These are phyloP conservation scores for Porcisia hertigi DNA, from an alignment of 208 protist genomes.

Conservation along the genomic window DNA sequence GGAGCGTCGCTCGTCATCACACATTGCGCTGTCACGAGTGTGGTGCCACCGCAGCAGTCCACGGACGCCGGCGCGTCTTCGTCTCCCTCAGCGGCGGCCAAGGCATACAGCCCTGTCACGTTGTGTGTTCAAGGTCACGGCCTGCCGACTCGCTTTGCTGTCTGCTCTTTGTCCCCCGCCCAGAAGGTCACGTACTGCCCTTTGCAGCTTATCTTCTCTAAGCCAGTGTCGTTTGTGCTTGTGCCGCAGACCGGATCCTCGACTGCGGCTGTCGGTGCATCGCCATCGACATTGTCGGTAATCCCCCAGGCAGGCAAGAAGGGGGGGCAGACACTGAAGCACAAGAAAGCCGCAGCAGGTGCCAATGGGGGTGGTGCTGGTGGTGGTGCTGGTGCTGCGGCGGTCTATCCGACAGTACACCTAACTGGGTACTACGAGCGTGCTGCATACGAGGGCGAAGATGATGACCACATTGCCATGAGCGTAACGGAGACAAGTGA, in stretches of 20 bases:
- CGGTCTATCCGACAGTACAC: slow-evolving; percentile 57
- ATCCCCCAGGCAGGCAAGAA: slow-evolving; percentile 15
- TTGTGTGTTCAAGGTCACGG: slow-evolving; percentile 74
- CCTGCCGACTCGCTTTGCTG: slow-evolving; percentile 50
- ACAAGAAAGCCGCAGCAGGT: neutral
- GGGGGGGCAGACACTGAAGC: slow-evolving; percentile 4
- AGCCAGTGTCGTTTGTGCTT: slow-evolving; percentile 63
- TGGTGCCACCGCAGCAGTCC: slow-evolving; percentile 24
- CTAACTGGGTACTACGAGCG: slow-evolving; percentile 81
- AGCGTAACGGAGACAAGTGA: slow-evolving; percentile 32
- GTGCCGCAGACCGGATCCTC: slow-evolving; percentile 32
- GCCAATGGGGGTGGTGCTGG: no score
- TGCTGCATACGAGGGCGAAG: slow-evolving; percentile 44
- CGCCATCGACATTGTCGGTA: neutral
- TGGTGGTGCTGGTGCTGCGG: slow-evolving; percentile 1
- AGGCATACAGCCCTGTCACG: slow-evolving; percentile 47
- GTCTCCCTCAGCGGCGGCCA: neutral
- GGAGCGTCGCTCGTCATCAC: slow-evolving; percentile 67
- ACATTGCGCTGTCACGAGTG: slow-evolving; percentile 66
- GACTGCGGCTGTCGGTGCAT: neutral
- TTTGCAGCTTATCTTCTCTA: slow-evolving; percentile 72
- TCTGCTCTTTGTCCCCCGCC: slow-evolving; percentile 56
- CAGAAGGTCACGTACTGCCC: slow-evolving; percentile 55
- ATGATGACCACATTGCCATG: slow-evolving; percentile 25
- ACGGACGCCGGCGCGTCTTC: slow-evolving; percentile 4